Evolutionary conservation across 768 basidiomycete genomes (phyloP).

Genomic region (Pisolithus tinctorius): DNA sequence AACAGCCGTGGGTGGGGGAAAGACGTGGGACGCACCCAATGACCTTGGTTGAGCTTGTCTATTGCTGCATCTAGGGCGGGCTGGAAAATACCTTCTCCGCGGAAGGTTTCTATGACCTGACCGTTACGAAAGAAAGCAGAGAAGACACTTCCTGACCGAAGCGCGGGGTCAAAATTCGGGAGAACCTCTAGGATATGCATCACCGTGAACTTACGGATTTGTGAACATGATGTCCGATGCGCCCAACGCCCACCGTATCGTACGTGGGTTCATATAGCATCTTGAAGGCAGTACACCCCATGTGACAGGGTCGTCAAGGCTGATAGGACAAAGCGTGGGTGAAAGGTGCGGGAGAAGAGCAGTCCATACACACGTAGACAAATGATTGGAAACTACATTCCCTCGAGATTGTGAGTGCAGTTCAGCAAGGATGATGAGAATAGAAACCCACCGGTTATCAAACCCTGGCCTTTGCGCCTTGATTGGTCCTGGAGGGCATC

Average conservation of each 20-base stretch:
- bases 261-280: constrained; percentile 51
- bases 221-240: constrained; percentile 94
- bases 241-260: constrained; percentile 86
- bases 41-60: constrained; percentile 69
- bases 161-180: constrained; percentile 9
- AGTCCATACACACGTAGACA: constrained; percentile 68
- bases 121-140: constrained; percentile 83
- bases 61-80: constrained; percentile 81
- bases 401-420: neutral
- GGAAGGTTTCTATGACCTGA: constrained; percentile 87
- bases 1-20: neutral
- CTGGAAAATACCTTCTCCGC: constrained; percentile 88
- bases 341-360: constrained; percentile 4
- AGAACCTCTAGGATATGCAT: neutral
- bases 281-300: constrained; percentile 79
- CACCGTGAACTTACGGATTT: constrained; percentile 58
- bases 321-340: constrained; percentile 21
- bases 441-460: constrained; percentile 59
- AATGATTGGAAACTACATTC: constrained; percentile 78
- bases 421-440: constrained; percentile 1
- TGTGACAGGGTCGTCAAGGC: constrained; percentile 75
- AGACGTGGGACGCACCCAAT: constrained; percentile 61
- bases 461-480: constrained; percentile 47
- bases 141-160: constrained; percentile 54
- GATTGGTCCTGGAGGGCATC: constrained; percentile 48